phyloP scores from a whole-genome alignment of 1,284 basidiomycete species.

The Tilletiaria anomala region DNA sequence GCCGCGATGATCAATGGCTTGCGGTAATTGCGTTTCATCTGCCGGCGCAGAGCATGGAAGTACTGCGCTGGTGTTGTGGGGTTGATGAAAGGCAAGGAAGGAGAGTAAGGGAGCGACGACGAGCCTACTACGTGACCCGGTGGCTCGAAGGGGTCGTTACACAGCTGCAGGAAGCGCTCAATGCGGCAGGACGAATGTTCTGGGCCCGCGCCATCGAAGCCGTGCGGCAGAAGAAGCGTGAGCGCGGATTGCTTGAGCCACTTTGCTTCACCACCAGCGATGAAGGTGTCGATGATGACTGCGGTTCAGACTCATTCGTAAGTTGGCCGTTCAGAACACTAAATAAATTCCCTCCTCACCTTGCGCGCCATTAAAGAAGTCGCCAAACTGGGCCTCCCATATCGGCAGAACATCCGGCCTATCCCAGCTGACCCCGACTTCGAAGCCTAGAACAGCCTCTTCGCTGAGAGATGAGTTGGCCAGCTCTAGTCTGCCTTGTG shows the following conservation, averaged over 20 bases:
- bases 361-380: slow-evolving; percentile 79
- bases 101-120: slow-evolving; percentile 51
- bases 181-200: slow-evolving; percentile 66
- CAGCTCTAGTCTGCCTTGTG: slow-evolving; percentile 2
- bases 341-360: too few species aligned
- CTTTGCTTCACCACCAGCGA: slow-evolving; percentile 63
- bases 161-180: slow-evolving; percentile 42
- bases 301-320: too few species aligned
- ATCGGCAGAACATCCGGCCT: slow-evolving; percentile 61
- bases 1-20: slow-evolving; percentile 46
- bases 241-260: slow-evolving; percentile 15
- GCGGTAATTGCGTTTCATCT: slow-evolving; percentile 66
- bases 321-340: too few species aligned
- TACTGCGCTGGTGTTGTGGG: slow-evolving; percentile 77
- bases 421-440: slow-evolving; percentile 73
- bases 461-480: slow-evolving; percentile 9
- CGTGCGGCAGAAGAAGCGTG: slow-evolving; percentile 20
- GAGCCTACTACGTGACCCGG: neutral
- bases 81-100: slow-evolving; percentile 58
- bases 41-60: slow-evolving; percentile 71
- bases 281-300: slow-evolving; percentile 73
- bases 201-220: slow-evolving; percentile 64
- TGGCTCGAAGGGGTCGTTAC: slow-evolving; percentile 1
- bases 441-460: slow-evolving; percentile 49
- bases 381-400: slow-evolving; percentile 80